Conservation (phyloP, 495 filamentous ascomycete genomes). For the Wilcoxina mikolae region DNA sequence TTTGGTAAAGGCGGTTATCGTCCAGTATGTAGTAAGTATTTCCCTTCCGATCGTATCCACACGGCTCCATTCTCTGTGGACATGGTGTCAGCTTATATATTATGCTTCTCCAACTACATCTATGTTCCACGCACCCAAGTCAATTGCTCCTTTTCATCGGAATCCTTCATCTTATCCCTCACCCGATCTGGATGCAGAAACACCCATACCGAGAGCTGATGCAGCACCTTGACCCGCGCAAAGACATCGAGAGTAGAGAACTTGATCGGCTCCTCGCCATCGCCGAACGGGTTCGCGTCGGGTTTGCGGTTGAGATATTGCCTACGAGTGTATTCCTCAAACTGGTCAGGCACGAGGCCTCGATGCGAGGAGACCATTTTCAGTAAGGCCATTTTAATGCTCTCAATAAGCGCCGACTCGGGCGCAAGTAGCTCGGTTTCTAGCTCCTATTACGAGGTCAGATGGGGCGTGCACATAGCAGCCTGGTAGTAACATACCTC, state of each 20-base stretch:
- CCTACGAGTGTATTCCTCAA: slow-evolving; percentile 84
- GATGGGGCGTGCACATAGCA: not conserved
- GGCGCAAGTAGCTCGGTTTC: slow-evolving; percentile 77
- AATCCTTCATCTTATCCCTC: slow-evolving; percentile 71
- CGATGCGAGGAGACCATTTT: slow-evolving; percentile 91
- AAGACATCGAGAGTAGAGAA: slow-evolving; percentile 75
- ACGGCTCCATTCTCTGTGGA: slow-evolving; percentile 70
- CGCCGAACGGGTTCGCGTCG: slow-evolving; percentile 69
- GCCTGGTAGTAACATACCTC: slow-evolving; percentile 8
- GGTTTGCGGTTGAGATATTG: slow-evolving; percentile 79
- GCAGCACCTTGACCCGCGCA: slow-evolving; percentile 61
- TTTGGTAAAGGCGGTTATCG: slow-evolving; percentile 82
- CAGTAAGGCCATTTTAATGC: slow-evolving; percentile 76
- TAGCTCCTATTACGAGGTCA: slow-evolving; percentile 47
- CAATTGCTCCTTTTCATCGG: slow-evolving; percentile 63
- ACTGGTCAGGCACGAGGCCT: slow-evolving; percentile 77
- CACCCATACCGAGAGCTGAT: slow-evolving; percentile 82
- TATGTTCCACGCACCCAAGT: slow-evolving; percentile 53
- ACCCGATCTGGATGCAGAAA: slow-evolving; percentile 73
- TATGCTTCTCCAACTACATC: not conserved
- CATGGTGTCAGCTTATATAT: too few species aligned
- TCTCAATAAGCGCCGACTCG: slow-evolving; percentile 54
- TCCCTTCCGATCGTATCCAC: slow-evolving; percentile 74
- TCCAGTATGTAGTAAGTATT: slow-evolving; percentile 81
- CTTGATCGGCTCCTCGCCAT: slow-evolving; percentile 52